Base-by-base conservation (phyloP, 2,329 filamentous ascomycete genomes). In the Cladosporium sp. region DNA sequence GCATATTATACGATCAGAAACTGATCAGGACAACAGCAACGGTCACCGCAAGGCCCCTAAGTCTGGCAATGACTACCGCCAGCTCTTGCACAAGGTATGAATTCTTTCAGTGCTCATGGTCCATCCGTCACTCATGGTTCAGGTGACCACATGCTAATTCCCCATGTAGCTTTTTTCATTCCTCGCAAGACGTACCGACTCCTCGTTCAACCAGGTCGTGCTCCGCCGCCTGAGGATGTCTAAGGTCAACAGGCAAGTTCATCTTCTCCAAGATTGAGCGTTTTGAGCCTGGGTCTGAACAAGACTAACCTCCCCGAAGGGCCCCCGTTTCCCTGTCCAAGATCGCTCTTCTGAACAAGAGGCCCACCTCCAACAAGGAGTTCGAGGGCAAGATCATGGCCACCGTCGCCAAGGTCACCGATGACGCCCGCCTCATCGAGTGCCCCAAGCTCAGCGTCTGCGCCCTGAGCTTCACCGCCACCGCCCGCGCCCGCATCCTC, bases 161-260 rank as follows among this genome's bases (percentile, higher is more conserved):
- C 10, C 14, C 16, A 14, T 19, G 40, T 11, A 28, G 22, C 14
- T 8, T 62, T 59, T 54, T 48, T 67, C 63, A 59, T 6, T n/a
- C 14, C 14, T 22, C 14, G 14, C 4, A 59, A 44, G 66, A 78
- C 91, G 93, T 73, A 98, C 93, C 73, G 93, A 97, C 76, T 83
- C 89, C 63, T 83, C 83, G 79, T 98, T 98, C 88, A 98, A 98
- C 87, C 95, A 95, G 83, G 88, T 93, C 70, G 84, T 98, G 72
- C 88, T 98, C 70, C 90, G 92, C 75, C 89, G 93, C 71, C 87
- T 98, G 59, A 95, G 95, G 74, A 95, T 93, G 89, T 95, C 90
- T 75, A 89, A 91, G 78, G 95, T 95, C 79, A 97, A 97, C 87
- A 14, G 22, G 40, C 13, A n/a, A 42, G 22, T 33, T 28, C 37